phyloP scores from a whole-genome alignment of 768 basidiomycete genomes.

The Piloderma croceum region DNA sequence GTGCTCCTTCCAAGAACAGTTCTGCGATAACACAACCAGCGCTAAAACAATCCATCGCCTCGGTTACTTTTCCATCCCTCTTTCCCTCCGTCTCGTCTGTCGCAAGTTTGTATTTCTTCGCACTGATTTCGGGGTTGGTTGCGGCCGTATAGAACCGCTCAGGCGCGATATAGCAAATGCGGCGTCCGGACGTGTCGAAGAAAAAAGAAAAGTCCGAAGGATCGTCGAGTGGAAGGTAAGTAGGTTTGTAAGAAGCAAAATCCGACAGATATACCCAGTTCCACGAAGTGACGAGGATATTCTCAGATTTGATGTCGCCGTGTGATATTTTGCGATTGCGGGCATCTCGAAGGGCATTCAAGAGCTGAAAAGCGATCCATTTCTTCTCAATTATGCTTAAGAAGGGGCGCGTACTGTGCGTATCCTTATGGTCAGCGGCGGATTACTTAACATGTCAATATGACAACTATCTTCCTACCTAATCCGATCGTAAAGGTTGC shows the following conservation, averaged over 20 bases:
- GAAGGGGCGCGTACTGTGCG: constrained; percentile 86
- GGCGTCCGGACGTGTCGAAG: constrained; percentile 90
- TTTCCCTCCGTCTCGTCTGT: constrained; percentile 55
- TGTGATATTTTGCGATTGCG: constrained; percentile 86
- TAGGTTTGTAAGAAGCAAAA: constrained; percentile 94
- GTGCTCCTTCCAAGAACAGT: constrained; percentile 90
- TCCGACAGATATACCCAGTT: constrained; percentile 95
- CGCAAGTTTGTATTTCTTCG: constrained; percentile 53
- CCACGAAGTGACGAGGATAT: constrained; percentile 93
- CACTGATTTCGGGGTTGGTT: constrained; percentile 62
- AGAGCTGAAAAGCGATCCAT: constrained; percentile 94
- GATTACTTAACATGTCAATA: too few relatives aligned
- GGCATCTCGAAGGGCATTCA: constrained; percentile 79
- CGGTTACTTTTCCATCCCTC: constrained; percentile 79
- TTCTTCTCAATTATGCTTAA: constrained; percentile 89
- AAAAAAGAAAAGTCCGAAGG: constrained; percentile 97
- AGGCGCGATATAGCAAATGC: constrained; percentile 94
- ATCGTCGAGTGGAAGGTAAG: constrained; percentile 90
- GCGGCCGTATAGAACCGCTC: constrained; percentile 86
- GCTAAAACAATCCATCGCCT: constrained; percentile 97
- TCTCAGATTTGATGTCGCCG: constrained; percentile 97
- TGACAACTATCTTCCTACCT: constrained; percentile 51
- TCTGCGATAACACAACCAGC: constrained; percentile 93
- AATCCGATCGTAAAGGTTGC: constrained; percentile 93
- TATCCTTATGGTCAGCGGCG: too few relatives aligned